Conservation (phyloP, 495 filamentous ascomycete species). For the Pyrenula aspistea region DNA sequence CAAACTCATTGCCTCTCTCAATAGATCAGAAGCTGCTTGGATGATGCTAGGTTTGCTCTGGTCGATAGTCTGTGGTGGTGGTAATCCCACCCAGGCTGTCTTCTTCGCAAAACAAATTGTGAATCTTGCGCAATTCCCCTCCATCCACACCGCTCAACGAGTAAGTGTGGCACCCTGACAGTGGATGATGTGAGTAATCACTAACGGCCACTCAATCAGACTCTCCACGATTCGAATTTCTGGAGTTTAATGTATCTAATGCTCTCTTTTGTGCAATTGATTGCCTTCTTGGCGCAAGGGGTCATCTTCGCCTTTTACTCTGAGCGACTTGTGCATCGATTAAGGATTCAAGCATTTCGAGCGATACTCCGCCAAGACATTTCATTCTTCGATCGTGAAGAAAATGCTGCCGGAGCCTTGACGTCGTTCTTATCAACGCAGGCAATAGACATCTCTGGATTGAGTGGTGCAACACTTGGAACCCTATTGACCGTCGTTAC, state of each 20-base stretch:
- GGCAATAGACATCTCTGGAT: constrained; percentile 71
- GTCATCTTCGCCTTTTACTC: constrained; percentile 73
- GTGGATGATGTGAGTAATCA: background rate
- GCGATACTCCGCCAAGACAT: constrained; percentile 90
- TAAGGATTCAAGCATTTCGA: constrained; percentile 68
- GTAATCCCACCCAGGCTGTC: constrained; percentile 77
- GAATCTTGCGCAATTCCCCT: constrained; percentile 35
- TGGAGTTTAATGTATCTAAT: constrained; percentile 94
- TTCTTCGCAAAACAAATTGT: constrained; percentile 83
- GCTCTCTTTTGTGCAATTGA: constrained; percentile 67
- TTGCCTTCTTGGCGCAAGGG: constrained; percentile 58
- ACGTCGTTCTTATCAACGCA: constrained; percentile 78
- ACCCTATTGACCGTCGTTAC: constrained; percentile 66
- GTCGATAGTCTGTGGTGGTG: constrained; percentile 69
- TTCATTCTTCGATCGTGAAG: constrained; percentile 72
- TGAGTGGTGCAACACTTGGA: constrained; percentile 71
- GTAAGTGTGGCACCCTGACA: constrained; percentile 38
- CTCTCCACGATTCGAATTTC: constrained; percentile 55
- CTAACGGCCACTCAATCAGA: background rate
- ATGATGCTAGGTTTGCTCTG: constrained; percentile 72
- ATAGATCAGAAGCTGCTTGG: constrained; percentile 54
- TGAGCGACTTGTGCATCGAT: constrained; percentile 69
- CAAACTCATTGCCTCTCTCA: constrained; percentile 78
- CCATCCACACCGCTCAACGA: constrained; percentile 12
- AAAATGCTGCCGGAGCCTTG: constrained; percentile 74